These are phyloP conservation scores for Fomitiporia mediterranea DNA, from an alignment of 1,284 basidiomycete genomes.

Conservation along the genomic window DNA sequence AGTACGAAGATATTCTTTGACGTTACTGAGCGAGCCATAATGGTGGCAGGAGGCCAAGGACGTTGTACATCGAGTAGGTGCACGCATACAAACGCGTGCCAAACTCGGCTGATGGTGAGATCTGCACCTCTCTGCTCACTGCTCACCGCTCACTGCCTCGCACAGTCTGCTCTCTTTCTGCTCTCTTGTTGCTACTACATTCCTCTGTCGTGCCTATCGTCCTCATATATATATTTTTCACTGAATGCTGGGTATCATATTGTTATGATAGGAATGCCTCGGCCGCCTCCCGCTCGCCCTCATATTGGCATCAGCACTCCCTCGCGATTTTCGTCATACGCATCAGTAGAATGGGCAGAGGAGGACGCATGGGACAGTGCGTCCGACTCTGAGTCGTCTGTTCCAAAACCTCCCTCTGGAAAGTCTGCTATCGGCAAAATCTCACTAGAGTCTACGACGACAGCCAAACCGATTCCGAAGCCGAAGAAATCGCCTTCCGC, in stretches of 20 bases:
- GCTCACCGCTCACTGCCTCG: neutral
- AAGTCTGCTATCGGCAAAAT: slow-evolving; percentile 40
- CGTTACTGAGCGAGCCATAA: neutral
- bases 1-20: slow-evolving; percentile 29
- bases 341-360: slow-evolving; percentile 56
- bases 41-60: neutral
- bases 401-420: slow-evolving; percentile 38
- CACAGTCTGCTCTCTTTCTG: neutral
- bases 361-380: slow-evolving; percentile 89
- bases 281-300: slow-evolving; percentile 71
- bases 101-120: slow-evolving; percentile 5
- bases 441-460: slow-evolving; percentile 33
- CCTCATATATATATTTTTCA: neutral
- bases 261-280: slow-evolving; percentile 46
- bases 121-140: neutral
- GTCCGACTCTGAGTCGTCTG: slow-evolving; percentile 74
- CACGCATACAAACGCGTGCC: neutral
- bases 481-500: slow-evolving; percentile 47
- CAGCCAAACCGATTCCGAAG: slow-evolving; percentile 55
- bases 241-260: slow-evolving; percentile 6
- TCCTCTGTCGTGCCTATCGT: no score
- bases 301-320: slow-evolving; percentile 64
- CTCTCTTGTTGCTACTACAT: neutral
- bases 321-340: slow-evolving; percentile 41
- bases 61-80: neutral